phyloP scores from a whole-genome alignment of 768 basidiomycete genomes.

The Boletus vermiculosoides region DNA sequence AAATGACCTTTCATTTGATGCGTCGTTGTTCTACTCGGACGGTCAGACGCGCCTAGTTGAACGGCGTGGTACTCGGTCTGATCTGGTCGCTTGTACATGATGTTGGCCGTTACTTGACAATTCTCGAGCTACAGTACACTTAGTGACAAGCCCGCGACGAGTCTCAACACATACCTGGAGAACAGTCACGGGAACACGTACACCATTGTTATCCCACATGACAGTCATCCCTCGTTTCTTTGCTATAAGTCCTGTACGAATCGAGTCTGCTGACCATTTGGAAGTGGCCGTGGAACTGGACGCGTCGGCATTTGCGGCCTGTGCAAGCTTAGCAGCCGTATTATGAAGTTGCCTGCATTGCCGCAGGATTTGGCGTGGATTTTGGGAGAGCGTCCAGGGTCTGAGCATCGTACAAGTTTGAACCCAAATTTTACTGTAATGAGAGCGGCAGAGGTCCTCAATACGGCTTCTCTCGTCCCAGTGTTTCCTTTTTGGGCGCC shows the following conservation, averaged over 20 bases:
- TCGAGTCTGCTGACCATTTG: conserved; percentile 84
- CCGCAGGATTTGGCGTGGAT: conserved; percentile 34
- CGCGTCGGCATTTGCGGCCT: conserved; percentile 16
- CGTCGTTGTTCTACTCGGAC: conserved; percentile 67
- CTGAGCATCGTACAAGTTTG: conserved; percentile 45
- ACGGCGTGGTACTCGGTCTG: conserved; percentile 85
- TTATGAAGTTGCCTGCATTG: conserved; percentile 44
- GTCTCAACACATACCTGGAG: conserved; percentile 67
- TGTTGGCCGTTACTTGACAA: conserved; percentile 84
- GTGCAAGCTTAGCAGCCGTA: conserved; percentile 36
- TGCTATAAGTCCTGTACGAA: conserved; percentile 90
- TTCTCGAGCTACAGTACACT: conserved; percentile 62
- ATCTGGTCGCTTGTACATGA: conserved; percentile 61
- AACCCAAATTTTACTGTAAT: conserved; percentile 7
- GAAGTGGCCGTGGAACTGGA: conserved; percentile 30
- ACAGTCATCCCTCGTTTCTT: conserved; percentile 95
- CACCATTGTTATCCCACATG: conserved; percentile 89
- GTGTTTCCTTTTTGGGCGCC: conserved; percentile 20
- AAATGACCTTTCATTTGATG: conserved; percentile 89
- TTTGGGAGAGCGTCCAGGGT: conserved; percentile 46
- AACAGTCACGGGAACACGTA: conserved; percentile 86
- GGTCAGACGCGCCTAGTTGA: conserved; percentile 85
- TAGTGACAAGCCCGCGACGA: conserved; percentile 10
- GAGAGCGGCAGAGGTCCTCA: background rate
- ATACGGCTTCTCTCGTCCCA: background rate